These are phyloP conservation scores for Mycena rosella DNA, from an alignment of 768 basidiomycete genomes.

Conservation along the genomic window DNA sequence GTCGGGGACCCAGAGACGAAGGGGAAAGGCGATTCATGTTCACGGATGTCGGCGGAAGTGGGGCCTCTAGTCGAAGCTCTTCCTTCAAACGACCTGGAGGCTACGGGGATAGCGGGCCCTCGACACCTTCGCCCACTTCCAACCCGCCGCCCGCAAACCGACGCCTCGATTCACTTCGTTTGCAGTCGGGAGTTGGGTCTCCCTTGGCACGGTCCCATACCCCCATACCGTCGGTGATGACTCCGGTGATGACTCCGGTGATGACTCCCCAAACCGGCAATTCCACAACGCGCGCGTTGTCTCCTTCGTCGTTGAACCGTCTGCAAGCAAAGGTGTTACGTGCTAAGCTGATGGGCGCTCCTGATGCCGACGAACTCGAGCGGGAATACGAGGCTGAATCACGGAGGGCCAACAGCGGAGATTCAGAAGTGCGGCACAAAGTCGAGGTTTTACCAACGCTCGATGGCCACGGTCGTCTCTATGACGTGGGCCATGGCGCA, in stretches of 20 bases:
- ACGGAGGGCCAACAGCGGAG: slow-evolving; percentile 60
- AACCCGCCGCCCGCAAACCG: slow-evolving; percentile 53
- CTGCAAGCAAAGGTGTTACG: slow-evolving; percentile 94
- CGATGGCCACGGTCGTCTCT: slow-evolving; percentile 85
- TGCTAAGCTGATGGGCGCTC: slow-evolving; percentile 88
- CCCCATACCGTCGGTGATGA: slow-evolving; percentile 92
- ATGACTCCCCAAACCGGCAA: slow-evolving; percentile 76
- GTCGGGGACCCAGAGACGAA: slow-evolving; percentile 51
- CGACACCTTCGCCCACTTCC: slow-evolving; percentile 57
- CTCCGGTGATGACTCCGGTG: too few relatives aligned
- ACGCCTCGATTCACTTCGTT: slow-evolving; percentile 71
- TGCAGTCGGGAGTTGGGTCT: slow-evolving; percentile 71
- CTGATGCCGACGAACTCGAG: slow-evolving; percentile 84
- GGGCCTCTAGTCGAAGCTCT: slow-evolving; percentile 81
- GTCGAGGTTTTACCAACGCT: slow-evolving; percentile 92
- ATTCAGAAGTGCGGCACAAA: slow-evolving; percentile 63
- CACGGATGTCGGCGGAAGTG: slow-evolving; percentile 72
- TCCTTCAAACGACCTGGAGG: slow-evolving; percentile 90
- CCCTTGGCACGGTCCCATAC: slow-evolving; percentile 76
- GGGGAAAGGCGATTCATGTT: slow-evolving; percentile 76
- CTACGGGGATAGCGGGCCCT: slow-evolving; percentile 70
- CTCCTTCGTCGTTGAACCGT: slow-evolving; percentile 88
- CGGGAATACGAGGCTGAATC: slow-evolving; percentile 85
- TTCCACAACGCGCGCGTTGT: slow-evolving; percentile 62
- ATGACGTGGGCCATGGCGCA: slow-evolving; percentile 90